These are phyloP conservation scores for Chenopodium suecicum DNA, from an alignment of 148 eudicot genomes.

Conservation along the genomic window DNA sequence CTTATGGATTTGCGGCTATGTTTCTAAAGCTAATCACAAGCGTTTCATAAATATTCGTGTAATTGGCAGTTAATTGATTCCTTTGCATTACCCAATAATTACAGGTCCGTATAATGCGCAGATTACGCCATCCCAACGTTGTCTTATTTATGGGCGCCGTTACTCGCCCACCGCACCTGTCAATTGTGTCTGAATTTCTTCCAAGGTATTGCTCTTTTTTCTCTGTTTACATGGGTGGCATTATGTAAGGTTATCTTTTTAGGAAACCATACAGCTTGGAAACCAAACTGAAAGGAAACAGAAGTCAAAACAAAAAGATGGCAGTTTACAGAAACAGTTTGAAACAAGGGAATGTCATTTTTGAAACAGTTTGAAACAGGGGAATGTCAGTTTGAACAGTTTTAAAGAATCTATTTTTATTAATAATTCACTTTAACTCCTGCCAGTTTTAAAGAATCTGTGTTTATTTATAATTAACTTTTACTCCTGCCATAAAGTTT, in stretches of 20 bases:
- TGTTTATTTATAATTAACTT: no score
- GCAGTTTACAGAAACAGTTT: neutral
- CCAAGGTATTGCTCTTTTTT: slow-evolving; percentile 57
- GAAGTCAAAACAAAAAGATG: neutral
- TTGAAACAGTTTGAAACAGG: no score
- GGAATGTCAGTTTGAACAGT: neutral
- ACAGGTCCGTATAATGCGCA: slow-evolving; percentile 96
- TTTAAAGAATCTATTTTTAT: no score
- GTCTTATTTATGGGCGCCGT: slow-evolving; percentile 99
- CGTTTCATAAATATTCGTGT: slow-evolving; percentile 1
- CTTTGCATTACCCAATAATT: neutral
- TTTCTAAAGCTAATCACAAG: neutral
- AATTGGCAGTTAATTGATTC: slow-evolving; percentile 11
- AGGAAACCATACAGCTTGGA: neutral
- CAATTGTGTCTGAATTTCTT: slow-evolving; percentile 90
- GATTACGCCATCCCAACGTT: slow-evolving; percentile 95
- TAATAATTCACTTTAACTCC: no score
- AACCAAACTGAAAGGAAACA: neutral
- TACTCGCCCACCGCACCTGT: slow-evolving; percentile 95
- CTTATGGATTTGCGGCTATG: neutral
- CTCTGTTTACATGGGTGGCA: neutral
- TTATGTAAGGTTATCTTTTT: neutral
- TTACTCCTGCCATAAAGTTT: no score
- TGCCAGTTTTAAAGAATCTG: no score
- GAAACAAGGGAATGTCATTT: no score